Conservation (phyloP, 495 filamentous ascomycete genomes). For the Aspergillus kassunensis region DNA sequence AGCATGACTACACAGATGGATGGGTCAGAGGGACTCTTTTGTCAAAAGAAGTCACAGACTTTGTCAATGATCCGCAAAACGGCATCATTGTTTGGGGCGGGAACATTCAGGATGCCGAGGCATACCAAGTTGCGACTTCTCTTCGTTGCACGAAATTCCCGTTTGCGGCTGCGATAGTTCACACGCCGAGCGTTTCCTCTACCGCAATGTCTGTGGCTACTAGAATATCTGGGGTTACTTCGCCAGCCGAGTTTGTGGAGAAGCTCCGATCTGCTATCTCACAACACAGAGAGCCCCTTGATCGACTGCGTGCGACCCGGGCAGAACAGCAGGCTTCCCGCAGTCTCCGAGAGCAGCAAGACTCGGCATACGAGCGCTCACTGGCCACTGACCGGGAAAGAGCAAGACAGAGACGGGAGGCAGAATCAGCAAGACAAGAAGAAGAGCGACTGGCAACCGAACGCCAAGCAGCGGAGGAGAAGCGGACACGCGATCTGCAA, state of each 20-base stretch:
- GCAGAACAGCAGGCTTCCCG: slow-evolving; percentile 72
- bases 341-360: slow-evolving; percentile 75
- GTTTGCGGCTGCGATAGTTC: slow-evolving; percentile 76
- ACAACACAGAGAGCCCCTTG: slow-evolving; percentile 65
- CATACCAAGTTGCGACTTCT: slow-evolving; percentile 81
- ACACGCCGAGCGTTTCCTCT: slow-evolving; percentile 75
- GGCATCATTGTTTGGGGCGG: slow-evolving; percentile 88
- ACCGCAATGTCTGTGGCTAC: slow-evolving; percentile 83
- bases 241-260: slow-evolving; percentile 61
- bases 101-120: slow-evolving; percentile 85
- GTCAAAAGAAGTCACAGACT: slow-evolving; percentile 65
- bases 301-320: slow-evolving; percentile 62
- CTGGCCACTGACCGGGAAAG: slow-evolving; percentile 84
- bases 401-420: slow-evolving; percentile 67
- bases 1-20: slow-evolving; percentile 85
- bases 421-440: slow-evolving; percentile 61
- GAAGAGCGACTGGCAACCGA: slow-evolving; percentile 60
- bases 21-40: slow-evolving; percentile 82
- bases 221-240: slow-evolving; percentile 65
- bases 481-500: slow-evolving; percentile 50
- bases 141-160: slow-evolving; percentile 87
- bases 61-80: slow-evolving; percentile 65
- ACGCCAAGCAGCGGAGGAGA: slow-evolving; percentile 59
- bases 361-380: slow-evolving; percentile 87
- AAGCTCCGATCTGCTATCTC: slow-evolving; percentile 67